These are phyloP conservation scores for Litchi chinensis DNA, from an alignment of 345 rosid species.

Conservation along the genomic window DNA sequence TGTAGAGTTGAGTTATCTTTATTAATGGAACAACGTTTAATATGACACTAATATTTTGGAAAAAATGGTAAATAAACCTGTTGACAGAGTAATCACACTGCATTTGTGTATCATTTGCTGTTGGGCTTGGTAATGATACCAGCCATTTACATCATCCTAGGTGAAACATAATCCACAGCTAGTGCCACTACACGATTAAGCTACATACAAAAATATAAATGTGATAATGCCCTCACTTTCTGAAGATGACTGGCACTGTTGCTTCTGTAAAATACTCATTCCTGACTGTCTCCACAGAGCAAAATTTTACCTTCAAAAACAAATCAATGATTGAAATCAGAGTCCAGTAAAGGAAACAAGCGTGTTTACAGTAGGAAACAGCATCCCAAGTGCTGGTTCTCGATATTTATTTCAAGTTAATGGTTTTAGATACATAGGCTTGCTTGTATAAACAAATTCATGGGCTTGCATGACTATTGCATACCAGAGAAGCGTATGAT, in stretches of 20 bases:
- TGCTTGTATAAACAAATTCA: constrained; percentile 13
- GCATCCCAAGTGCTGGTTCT: not conserved
- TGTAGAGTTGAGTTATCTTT: too few species aligned
- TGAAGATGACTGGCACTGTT: constrained; percentile 63
- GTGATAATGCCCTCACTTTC: constrained; percentile 33
- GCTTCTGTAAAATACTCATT: constrained; percentile 80
- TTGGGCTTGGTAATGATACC: too few species aligned
- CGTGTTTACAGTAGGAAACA: not conserved
- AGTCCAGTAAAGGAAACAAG: not conserved
- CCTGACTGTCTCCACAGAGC: constrained; percentile 64
- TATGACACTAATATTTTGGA: too few species aligned
- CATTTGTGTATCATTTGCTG: too few species aligned
- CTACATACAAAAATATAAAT: not conserved
- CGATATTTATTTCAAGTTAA: not conserved
- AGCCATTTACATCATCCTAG: too few species aligned
- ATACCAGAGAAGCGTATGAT: constrained; percentile 84
- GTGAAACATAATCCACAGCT: not conserved
- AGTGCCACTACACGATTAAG: not conserved
- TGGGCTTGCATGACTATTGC: constrained; percentile 18
- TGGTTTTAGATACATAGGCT: not conserved
- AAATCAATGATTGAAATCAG: constrained; percentile 9
- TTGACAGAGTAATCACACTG: too few species aligned
- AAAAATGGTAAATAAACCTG: too few species aligned
- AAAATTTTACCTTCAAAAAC: constrained; percentile 70
- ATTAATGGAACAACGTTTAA: too few species aligned